Conservation (phyloP, 2,329 filamentous ascomycete genomes). For the Microcera coccophila region DNA sequence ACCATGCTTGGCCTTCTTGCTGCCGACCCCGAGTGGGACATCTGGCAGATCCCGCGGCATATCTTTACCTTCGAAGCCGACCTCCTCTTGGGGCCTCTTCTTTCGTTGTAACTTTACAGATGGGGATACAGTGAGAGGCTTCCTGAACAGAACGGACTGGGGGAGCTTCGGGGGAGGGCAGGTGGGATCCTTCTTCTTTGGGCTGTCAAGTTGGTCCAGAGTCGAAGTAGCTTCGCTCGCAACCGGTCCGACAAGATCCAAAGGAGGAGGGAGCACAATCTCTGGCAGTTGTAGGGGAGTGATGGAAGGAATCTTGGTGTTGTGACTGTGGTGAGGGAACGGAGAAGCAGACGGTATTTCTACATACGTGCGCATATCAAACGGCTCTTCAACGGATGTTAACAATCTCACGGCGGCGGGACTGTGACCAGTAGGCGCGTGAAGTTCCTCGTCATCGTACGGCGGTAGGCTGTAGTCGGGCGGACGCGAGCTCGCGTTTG, state of each 20-base stretch:
- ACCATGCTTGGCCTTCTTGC: conserved; percentile 29
- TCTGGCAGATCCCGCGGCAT: conserved; percentile 42
- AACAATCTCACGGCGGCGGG: conserved; percentile 56
- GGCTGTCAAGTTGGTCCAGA: conserved; percentile 8
- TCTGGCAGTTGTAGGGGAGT: neutral
- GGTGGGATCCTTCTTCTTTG: conserved; percentile 6
- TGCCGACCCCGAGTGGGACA: conserved; percentile 48
- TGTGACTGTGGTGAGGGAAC: conserved; percentile 1
- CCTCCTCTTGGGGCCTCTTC: conserved; percentile 28
- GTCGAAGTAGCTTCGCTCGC: conserved; percentile 1
- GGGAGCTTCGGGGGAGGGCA: conserved; percentile 11
- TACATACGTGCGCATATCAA: conserved; percentile 55
- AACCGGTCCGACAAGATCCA: neutral
- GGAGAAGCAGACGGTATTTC: conserved; percentile 17
- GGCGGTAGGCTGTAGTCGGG: conserved; percentile 55
- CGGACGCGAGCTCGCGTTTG: conserved; percentile 48
- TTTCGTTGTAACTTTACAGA: conserved; percentile 51
- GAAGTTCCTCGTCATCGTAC: conserved; percentile 52
- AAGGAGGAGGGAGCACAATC: neutral
- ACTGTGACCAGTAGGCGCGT: conserved; percentile 45
- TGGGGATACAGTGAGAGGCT: conserved; percentile 22
- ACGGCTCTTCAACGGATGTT: conserved; percentile 59
- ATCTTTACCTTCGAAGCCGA: conserved; percentile 28
- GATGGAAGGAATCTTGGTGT: conserved; percentile 1
- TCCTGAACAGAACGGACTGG: conserved; percentile 9